Evolutionary conservation across 768 basidiomycete genomes (phyloP), one percentile per base, ranked within the genome.

Genomic region (Lentinula detonsa): DNA sequence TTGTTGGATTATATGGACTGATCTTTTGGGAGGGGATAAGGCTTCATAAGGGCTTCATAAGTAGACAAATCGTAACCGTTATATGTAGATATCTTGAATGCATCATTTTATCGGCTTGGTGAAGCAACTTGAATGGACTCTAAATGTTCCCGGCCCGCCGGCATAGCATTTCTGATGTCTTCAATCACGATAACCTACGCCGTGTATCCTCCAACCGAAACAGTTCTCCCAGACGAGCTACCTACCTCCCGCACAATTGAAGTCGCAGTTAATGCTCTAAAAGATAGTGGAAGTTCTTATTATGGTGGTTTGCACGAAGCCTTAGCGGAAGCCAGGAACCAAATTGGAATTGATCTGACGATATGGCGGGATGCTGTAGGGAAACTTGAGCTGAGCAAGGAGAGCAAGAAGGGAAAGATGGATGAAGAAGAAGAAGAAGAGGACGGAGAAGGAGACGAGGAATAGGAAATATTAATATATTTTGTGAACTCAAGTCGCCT

Each of bases 321-420:
- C 18, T 75, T 91, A 54, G 73, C 73, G 37, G 72, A 75, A 39
- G 86, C 87, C 33, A 84, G 76, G 63, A 75, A 74, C 46, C 74
- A 77, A 33, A 65, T 89, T 4, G 90, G 90, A 9, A 78, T 84
- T 48, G 86, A 90, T 64, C 69, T 92, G 70, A 91, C 90, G 0
- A 78, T 70, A 5, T 91, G 89, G 90, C 80, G 86, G 66, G 89
- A 92, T 71, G 79, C 80, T 5, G 85, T 91, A 4, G 87, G 89
- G 11, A 87, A 80, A 52, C 68, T 72, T 6, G 90, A 92, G 69
- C 69, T 81, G 65, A 77, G 67, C 15, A 90, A 88, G 66, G 89
- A 91, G 65, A 72, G 72, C 13, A 76, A 71, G 63, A 76, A 72
- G 59, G 72, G 68, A 13, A 71, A 68, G 49, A 75, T 73, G 59